phyloP scores from a whole-genome alignment of 257 asterid genomes.

The Solanum appendiculatum region DNA sequence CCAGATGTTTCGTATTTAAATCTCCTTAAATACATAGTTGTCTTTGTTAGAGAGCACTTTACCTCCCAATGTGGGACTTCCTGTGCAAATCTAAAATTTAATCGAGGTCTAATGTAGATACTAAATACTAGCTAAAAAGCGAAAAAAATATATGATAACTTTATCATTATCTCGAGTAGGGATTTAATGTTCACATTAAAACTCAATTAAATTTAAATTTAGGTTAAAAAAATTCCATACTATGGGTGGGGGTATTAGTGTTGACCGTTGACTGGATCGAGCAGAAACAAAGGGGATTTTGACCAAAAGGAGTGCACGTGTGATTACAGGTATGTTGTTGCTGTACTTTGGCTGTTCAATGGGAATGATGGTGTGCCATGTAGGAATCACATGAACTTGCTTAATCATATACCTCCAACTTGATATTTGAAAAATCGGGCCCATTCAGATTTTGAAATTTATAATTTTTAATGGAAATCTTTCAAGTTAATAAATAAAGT shows the following conservation, averaged over 20 bases:
- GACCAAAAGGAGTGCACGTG: conserved; percentile 28
- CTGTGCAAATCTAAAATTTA: accelerated
- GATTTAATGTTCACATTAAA: no score
- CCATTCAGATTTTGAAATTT: not conserved
- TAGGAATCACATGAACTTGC: conserved; percentile 43
- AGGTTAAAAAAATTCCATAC: no score
- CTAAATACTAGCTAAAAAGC: accelerated
- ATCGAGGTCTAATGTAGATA: no score
- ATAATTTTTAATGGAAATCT: not conserved
- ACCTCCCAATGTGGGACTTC: no score
- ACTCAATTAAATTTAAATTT: no score
- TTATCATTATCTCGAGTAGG: no score
- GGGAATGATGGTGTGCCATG: conserved; percentile 38
- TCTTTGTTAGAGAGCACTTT: no score
- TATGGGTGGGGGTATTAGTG: not conserved
- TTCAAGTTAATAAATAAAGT: not conserved
- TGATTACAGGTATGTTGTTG: conserved; percentile 25
- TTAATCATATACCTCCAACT: conserved; percentile 18
- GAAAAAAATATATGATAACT: no score
- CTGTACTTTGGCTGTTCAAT: conserved; percentile 26
- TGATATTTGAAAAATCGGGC: not conserved
- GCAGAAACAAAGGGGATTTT: conserved; percentile 9
- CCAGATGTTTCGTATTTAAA: no score
- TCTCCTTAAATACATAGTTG: accelerated
- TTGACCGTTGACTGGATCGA: conserved; percentile 19